A percentile compares a stretch with the other conserved stretches of the same genome.
These are phyloP conservation scores for Globisporangium paroecandrum DNA, from an alignment of 352 stramenopile genomes.

Conservation along the genomic window DNA sequence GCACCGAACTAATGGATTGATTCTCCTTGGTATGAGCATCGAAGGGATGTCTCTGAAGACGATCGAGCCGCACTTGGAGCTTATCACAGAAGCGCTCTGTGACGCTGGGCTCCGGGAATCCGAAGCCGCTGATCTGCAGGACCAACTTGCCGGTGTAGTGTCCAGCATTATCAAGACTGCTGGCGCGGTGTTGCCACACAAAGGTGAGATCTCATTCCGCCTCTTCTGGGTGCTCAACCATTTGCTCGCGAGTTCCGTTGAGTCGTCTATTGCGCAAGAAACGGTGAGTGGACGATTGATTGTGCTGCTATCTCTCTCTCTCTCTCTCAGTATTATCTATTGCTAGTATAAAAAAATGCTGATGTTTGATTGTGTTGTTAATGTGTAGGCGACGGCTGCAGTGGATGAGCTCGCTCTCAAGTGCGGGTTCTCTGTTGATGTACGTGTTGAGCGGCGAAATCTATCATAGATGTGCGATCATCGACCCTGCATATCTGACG, in stretches of 20 bases:
- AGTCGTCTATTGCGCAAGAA: conserved; percentile 49
- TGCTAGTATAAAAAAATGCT: background rate
- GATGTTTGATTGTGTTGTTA: background rate
- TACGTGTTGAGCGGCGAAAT: conserved; percentile 18
- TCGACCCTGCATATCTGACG: background rate
- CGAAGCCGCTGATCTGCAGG: conserved; percentile 66
- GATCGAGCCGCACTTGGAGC: conserved; percentile 58
- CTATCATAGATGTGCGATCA: background rate
- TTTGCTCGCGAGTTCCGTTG: conserved; percentile 51
- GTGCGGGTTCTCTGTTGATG: conserved; percentile 37
- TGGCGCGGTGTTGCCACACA: conserved; percentile 31
- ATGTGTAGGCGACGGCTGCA: conserved; percentile 34
- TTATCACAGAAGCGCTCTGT: conserved; percentile 71
- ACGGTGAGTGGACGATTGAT: conserved; percentile 28
- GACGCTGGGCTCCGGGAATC: conserved; percentile 67
- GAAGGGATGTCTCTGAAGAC: conserved; percentile 66
- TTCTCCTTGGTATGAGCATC: conserved; percentile 77
- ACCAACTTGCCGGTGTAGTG: conserved; percentile 61
- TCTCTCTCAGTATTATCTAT: background rate
- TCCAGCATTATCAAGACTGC: conserved; percentile 60
- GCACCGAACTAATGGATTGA: conserved; percentile 75
- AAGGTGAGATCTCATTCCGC: conserved; percentile 56
- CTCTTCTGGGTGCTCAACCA: conserved; percentile 83
- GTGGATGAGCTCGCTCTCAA: conserved; percentile 32
- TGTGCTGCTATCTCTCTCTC: too few species aligned